Evolutionary conservation across 495 filamentous ascomycete genomes (phyloP).

Genomic region (Letharia lupina): DNA sequence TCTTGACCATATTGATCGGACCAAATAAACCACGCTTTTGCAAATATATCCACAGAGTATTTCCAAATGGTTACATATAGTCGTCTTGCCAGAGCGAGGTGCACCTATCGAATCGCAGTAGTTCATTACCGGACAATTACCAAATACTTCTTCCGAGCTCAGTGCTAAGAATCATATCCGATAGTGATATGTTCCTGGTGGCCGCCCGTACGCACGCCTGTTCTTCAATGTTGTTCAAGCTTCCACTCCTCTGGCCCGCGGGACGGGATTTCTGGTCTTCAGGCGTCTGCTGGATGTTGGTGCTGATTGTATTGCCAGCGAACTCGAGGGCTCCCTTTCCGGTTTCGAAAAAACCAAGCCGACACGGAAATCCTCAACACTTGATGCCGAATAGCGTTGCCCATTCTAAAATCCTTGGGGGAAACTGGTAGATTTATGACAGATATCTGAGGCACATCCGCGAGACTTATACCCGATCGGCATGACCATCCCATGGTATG

Average conservation of each 20-base stretch:
- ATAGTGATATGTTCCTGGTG: not conserved
- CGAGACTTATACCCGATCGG: constrained; percentile 4
- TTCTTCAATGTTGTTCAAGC: too few relatives aligned
- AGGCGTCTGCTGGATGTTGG: not conserved
- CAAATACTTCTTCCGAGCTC: not conserved
- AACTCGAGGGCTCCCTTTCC: not conserved
- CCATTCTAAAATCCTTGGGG: not conserved
- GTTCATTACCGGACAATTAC: not conserved
- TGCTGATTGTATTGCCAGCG: not conserved
- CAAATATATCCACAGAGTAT: not conserved
- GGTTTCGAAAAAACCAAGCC: not conserved
- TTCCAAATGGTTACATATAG: not conserved
- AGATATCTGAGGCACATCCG: constrained; percentile 1
- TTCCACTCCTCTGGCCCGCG: too few relatives aligned
- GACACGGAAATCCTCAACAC: not conserved
- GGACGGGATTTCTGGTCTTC: not conserved
- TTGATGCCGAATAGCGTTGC: not conserved
- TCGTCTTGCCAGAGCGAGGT: not conserved
- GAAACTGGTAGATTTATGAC: constrained; percentile 1
- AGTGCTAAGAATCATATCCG: not conserved
- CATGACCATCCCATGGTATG: constrained; percentile 8
- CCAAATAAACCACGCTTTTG: not conserved
- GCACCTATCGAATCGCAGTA: not conserved
- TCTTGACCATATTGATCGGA: too few relatives aligned
- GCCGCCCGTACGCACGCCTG: too few relatives aligned